Evolutionary conservation across 2,329 filamentous ascomycete species (phyloP).

Genomic region (Tetracladium maxilliforme): DNA sequence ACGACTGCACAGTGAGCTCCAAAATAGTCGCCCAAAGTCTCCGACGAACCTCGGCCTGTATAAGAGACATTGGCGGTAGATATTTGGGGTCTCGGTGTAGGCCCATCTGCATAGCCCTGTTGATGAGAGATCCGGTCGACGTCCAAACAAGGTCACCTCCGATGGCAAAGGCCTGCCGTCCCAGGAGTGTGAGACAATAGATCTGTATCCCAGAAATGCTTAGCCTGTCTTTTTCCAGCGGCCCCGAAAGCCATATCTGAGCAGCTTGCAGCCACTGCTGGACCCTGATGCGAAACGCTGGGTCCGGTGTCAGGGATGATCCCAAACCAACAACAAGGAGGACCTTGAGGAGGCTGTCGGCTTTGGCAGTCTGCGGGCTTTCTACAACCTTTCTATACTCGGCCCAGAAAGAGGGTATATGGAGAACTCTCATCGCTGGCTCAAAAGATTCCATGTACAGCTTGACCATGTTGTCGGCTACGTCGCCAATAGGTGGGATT

Average conservation of each 20-base stretch:
- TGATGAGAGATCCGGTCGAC: constrained; percentile 22
- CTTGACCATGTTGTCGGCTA: constrained; percentile 22
- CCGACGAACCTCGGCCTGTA: constrained; percentile 22
- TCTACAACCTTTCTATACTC: constrained; percentile 33
- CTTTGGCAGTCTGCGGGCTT: constrained; percentile 10
- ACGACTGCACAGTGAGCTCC: constrained; percentile 21
- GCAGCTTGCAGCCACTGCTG: constrained; percentile 24
- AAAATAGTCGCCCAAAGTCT: constrained; percentile 27
- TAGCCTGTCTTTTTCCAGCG: constrained; percentile 20
- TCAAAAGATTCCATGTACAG: constrained; percentile 36
- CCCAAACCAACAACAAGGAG: constrained; percentile 25
- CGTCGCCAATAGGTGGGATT: constrained; percentile 12
- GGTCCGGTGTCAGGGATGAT: constrained; percentile 16
- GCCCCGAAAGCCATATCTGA: constrained; percentile 23
- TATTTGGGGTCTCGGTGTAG: constrained; percentile 25
- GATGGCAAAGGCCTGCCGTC: constrained; percentile 23
- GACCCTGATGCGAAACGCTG: constrained; percentile 12
- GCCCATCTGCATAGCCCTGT: constrained; percentile 28
- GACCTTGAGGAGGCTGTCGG: constrained; percentile 16
- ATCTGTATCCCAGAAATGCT: constrained; percentile 21
- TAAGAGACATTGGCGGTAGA: constrained; percentile 16
- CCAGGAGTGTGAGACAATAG: constrained; percentile 21
- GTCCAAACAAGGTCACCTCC: constrained; percentile 25
- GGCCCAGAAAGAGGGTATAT: constrained; percentile 32
- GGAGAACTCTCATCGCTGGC: constrained; percentile 33